Evolutionary conservation across 1,284 basidiomycete species (phyloP).

Genomic region (Pseudozyma flocculosa): DNA sequence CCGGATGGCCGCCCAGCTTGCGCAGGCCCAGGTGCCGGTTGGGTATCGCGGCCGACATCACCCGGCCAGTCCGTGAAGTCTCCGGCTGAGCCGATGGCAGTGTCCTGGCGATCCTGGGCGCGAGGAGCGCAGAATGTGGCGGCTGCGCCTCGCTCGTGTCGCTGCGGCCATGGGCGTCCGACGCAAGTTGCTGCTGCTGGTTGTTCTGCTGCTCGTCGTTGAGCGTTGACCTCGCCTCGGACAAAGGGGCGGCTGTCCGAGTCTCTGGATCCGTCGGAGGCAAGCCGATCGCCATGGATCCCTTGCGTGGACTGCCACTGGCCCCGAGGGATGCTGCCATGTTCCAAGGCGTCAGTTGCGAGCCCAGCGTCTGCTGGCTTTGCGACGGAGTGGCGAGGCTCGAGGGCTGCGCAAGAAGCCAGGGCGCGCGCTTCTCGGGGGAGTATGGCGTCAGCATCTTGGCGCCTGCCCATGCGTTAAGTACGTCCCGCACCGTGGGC

Average conservation of each 20-base stretch:
- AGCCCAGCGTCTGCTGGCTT: too few species aligned
- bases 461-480: not conserved
- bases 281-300: too few species aligned
- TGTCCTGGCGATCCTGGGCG: not conserved
- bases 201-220: too few species aligned
- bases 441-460: not conserved
- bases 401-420: not conserved
- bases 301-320: too few species aligned
- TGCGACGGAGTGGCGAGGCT: not conserved
- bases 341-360: not conserved
- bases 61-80: not conserved
- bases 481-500: not conserved
- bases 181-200: too few species aligned
- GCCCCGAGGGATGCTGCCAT: not conserved
- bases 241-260: too few species aligned
- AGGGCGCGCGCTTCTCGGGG: not conserved
- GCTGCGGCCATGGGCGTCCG: too few species aligned
- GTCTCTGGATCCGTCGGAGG: too few species aligned
- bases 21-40: not conserved
- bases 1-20: not conserved
- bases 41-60: not conserved
- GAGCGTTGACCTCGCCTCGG: too few species aligned
- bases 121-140: not conserved
- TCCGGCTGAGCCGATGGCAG: not conserved
- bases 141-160: not conserved